These are phyloP conservation scores for Brassica juncea DNA, from an alignment of 345 rosid genomes.

Conservation along the genomic window DNA sequence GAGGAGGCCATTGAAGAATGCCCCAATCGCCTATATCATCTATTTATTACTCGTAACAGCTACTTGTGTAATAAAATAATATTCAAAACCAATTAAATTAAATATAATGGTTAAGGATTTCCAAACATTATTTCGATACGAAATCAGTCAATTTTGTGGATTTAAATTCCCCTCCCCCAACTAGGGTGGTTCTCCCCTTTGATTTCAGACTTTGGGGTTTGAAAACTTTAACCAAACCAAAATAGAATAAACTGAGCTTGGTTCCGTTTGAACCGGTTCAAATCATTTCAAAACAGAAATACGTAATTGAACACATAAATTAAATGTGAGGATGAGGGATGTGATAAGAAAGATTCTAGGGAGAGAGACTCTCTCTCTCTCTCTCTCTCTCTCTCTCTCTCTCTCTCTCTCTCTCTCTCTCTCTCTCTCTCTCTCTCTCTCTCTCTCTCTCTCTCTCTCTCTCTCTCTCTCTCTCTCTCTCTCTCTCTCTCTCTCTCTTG, in stretches of 20 bases:
- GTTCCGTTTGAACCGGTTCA: not conserved
- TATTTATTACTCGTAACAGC: constrained; percentile 28
- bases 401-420: no score
- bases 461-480: no score
- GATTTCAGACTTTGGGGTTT: not conserved
- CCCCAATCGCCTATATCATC: no score
- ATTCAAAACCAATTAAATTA: not conserved
- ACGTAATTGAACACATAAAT: not conserved
- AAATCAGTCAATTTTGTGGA: not conserved
- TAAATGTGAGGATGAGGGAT: not conserved
- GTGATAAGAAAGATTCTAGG: not conserved
- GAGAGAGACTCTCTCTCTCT: no score
- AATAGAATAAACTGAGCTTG: not conserved
- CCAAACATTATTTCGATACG: not conserved
- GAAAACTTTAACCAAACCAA: not conserved
- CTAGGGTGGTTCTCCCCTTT: not conserved
- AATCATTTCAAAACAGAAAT: not conserved
- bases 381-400: no score
- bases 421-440: no score
- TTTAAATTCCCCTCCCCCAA: not conserved
- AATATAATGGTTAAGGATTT: not conserved
- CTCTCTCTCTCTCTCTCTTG: no score
- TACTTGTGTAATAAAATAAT: not conserved
- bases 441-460: no score
- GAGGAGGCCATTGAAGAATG: no score